Conservation (phyloP, 805 yeast species). For the Yamadazyma insecticola region DNA sequence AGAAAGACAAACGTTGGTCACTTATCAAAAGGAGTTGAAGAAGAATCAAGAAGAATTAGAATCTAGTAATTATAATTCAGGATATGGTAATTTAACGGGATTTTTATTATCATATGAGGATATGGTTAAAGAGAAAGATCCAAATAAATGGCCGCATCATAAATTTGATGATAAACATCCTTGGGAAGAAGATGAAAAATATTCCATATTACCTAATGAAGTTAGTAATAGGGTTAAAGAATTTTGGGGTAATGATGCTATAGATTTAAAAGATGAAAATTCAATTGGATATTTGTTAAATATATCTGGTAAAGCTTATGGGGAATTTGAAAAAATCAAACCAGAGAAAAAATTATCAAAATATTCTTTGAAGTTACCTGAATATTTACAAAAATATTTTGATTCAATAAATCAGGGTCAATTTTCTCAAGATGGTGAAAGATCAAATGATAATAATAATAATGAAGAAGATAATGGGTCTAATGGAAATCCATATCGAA, state of each 20-base stretch:
- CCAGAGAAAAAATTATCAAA: constrained; percentile 3
- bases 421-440: constrained; percentile 21
- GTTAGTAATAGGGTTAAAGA: constrained; percentile 44
- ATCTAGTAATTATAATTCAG: constrained; percentile 42
- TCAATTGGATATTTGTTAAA: constrained; percentile 27
- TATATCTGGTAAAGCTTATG: constrained; percentile 30
- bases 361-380: constrained; percentile 21
- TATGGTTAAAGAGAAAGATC: constrained; percentile 38
- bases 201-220: constrained; percentile 56
- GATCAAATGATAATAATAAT: not conserved
- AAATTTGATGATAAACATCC: constrained; percentile 36
- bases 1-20: constrained; percentile 21
- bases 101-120: constrained; percentile 63
- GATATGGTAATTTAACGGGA: constrained; percentile 74
- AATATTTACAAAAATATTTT: constrained; percentile 26
- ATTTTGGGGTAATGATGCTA: constrained; percentile 46
- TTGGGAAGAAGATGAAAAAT: constrained; percentile 44
- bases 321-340: constrained; percentile 20
- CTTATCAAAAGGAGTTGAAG: constrained; percentile 20
- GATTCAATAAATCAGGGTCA: constrained; percentile 18
- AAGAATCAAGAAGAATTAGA: constrained; percentile 20
- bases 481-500: not conserved
- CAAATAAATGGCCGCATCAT: constrained; percentile 57
- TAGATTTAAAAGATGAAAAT: constrained; percentile 4
- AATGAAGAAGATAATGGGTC: constrained; percentile 1